These are phyloP conservation scores for Arctium minus DNA, from an alignment of 129 eudicot genomes.

Conservation along the genomic window DNA sequence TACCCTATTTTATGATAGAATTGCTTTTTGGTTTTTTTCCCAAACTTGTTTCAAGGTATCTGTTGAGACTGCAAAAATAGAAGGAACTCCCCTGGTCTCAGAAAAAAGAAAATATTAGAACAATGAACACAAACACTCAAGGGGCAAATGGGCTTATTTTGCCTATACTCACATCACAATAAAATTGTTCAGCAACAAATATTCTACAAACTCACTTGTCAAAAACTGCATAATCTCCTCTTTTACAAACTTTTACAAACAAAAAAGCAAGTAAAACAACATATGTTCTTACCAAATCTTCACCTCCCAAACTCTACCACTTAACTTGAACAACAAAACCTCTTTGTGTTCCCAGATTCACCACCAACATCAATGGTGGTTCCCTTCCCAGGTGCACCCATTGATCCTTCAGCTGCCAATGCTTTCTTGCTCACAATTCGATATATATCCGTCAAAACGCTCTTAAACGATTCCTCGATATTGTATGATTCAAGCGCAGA, in stretches of 20 bases:
- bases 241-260: neutral
- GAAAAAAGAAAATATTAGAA: neutral
- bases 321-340: conserved; percentile 51
- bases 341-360: conserved; percentile 34
- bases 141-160: neutral
- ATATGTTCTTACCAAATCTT: conserved; percentile 10
- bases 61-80: neutral
- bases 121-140: neutral
- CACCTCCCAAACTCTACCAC: neutral
- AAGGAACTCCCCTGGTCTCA: too few relatives aligned
- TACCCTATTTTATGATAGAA: neutral
- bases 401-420: conserved; percentile 55
- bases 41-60: neutral
- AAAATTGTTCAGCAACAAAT: neutral
- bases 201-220: conserved; percentile 1
- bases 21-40: neutral
- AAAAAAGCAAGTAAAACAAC: neutral
- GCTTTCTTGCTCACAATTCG: conserved; percentile 66
- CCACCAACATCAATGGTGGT: conserved; percentile 57
- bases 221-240: neutral
- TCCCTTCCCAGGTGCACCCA: conserved; percentile 53
- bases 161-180: neutral
- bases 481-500: conserved; percentile 63
- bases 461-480: conserved; percentile 57
- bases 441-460: conserved; percentile 57